phyloP scores from a whole-genome alignment of 495 filamentous ascomycete species.

The Sabuloglossum arenarium region DNA sequence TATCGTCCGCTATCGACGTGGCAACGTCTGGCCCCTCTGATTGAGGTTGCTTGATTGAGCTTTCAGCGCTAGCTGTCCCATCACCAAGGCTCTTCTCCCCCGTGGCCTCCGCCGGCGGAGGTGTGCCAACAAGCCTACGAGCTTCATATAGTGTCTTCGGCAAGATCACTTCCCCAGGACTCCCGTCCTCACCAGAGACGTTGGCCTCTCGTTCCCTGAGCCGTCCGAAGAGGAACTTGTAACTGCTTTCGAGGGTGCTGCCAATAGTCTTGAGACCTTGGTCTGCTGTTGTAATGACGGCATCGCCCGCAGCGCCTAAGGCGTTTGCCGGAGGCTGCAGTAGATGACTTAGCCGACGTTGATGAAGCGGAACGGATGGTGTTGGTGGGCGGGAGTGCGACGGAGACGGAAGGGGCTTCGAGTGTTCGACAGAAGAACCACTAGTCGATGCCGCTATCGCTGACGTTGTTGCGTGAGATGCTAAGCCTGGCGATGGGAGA shows the following conservation, averaged over 20 bases:
- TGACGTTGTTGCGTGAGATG: neutral
- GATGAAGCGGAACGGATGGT: conserved; percentile 24
- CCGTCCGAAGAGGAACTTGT: conserved; percentile 83
- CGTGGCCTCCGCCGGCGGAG: conserved; percentile 31
- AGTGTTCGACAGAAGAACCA: neutral
- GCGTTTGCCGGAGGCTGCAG: conserved; percentile 62
- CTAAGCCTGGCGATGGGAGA: neutral
- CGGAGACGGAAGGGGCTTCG: conserved; percentile 12
- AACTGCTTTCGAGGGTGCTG: conserved; percentile 68
- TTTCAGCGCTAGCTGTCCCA: conserved; percentile 19
- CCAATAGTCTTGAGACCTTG: conserved; percentile 80
- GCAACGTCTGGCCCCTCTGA: conserved; percentile 3
- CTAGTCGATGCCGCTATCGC: neutral
- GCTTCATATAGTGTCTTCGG: conserved; percentile 89
- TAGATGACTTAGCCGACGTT: conserved; percentile 58
- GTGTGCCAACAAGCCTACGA: conserved; percentile 58
- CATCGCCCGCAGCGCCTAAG: conserved; percentile 63
- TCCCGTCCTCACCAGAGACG: conserved; percentile 14
- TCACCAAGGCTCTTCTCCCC: conserved; percentile 7
- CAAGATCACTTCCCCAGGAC: conserved; percentile 24
- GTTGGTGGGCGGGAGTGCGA: conserved; percentile 20
- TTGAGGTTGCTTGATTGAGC: conserved; percentile 8
- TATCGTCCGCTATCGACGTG: conserved; percentile 23
- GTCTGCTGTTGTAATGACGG: conserved; percentile 69
- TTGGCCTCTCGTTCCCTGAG: conserved; percentile 42